Evolutionary conservation across 2,329 filamentous ascomycete genomes (phyloP), one percentile per base, ranked within the genome.

Genomic region (Botrytis deweyae): DNA sequence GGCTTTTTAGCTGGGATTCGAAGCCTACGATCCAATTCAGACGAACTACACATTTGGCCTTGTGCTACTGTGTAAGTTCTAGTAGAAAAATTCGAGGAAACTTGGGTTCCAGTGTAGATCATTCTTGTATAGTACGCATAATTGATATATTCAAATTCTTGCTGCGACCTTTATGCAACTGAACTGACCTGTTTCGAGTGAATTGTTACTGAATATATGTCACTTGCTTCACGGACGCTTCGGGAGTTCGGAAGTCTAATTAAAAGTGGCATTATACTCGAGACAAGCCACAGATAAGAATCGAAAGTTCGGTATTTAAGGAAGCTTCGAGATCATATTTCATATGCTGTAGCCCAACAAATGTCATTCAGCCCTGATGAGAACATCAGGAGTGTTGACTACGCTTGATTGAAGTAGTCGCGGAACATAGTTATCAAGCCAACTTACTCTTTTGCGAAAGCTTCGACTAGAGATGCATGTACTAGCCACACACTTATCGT

Each of bases 81-180:
- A 66, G 63, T 36, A n/a, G 7, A 10, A 4, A n/a, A 40, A 5
- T 40, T 25, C 6, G 22, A 38, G 6, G 12, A 3, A 16, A 55
- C 5, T 38, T 8, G 14, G 36, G 12, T 25, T 62, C 2, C 9
- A 0, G 22, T 4, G 59, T 18, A 10, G 7, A 55, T n/a, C 3
- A 18, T 29, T 29, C 14, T 25, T 40, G 8, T 38, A 18, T 40
- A 9, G 9, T 18, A 12, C 2, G 4, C 38, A 6, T 3, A 9
- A 10, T 4, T 18, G 14, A 12, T n/a, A n/a, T 40, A 0, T 40
- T 9, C 1, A 0, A 3, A 40, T 1, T 63, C 22, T 1, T 14
- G n/a, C 12, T 16, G 3, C 5, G 12, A n/a, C 5, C 12, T 38
- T 16, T 22, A 22, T 36, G 6, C 16, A 20, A 36, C 20, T 25